Base-by-base conservation (phyloP, 1,139 yeast genomes). In the Suhomyces guaymorum region DNA sequence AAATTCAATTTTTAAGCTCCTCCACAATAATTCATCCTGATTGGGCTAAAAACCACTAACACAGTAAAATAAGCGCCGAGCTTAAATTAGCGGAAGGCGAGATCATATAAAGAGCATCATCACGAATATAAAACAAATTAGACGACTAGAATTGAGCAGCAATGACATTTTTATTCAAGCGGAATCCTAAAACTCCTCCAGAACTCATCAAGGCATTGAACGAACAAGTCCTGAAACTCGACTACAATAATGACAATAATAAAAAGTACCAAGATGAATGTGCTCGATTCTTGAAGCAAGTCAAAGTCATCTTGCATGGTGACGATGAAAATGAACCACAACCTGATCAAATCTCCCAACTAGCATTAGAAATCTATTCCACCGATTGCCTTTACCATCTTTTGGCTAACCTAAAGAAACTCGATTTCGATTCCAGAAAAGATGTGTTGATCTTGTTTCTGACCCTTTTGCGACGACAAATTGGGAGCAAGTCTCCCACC, bases 401-500 rank as follows among this genome's bases (percentile, higher is more conserved):
- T 40, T 68, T 87, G 13, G 57, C 64, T 23, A 75, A 80, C 49
- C 65, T 92, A 41, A 65, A 66, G 11, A 71, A 73, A 26, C 70
- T 92, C 38, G 97, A 88, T 47, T 90, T 92, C 58, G 97, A 92
- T 55, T 79, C 95, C 26, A 72, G 96, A 39, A 89, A 90, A 54
- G 95, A 86, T 50, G 95, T 88, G 11, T 75, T 80, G 9, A 69
- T 78, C 10, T 59, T 92, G 35, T 89, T 88, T 55, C 78, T 82
- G 48, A 80, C 89, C 3, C 70, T 94, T 33, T 71, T 92, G 43
- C 80, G 94, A 50, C 81, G 96, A 41, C 87, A 84, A 47, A 77
- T 80, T 31, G 92, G 89, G 34, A 77, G 73, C 51, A 74, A 87
- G 47, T 77, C 83, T 15, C 96, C 96, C 17, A 88, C 96, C 0